These are phyloP conservation scores for Dissophora globulifera DNA, from an alignment of 192 early-diverging fungal genomes.

Conservation along the genomic window DNA sequence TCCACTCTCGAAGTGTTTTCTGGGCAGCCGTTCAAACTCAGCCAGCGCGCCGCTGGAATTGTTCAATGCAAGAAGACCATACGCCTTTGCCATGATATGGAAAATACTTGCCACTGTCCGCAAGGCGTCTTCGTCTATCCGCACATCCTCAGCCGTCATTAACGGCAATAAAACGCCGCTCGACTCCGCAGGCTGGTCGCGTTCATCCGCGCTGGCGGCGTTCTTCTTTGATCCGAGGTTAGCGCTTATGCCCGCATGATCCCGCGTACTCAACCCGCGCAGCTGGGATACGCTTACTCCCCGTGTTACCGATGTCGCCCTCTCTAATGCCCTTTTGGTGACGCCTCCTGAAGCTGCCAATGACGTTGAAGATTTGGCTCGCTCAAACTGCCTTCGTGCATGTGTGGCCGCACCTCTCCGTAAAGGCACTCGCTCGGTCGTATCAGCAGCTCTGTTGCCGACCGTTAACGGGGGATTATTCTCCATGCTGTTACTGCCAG, in stretches of 20 bases:
- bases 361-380: conserved; percentile 16
- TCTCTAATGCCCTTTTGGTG: conserved; percentile 17
- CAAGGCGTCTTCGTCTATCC: conserved; percentile 16
- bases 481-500: not conserved
- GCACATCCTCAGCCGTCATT: conserved; percentile 15
- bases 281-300: not conserved
- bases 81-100: conserved; percentile 22
- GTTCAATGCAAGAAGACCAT: conserved; percentile 36
- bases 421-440: conserved; percentile 16
- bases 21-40: conserved; percentile 32
- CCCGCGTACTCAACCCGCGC: not conserved
- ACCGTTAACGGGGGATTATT: not conserved
- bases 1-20: conserved; percentile 36
- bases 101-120: conserved; percentile 16
- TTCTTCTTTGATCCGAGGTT: conserved; percentile 2
- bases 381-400: conserved; percentile 1
- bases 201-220: not conserved
- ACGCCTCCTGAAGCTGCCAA: conserved; percentile 4
- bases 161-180: not conserved
- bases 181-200: too few species aligned
- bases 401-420: conserved; percentile 6
- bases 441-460: not conserved
- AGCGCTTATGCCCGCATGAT: not conserved
- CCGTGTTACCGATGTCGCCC: not conserved
- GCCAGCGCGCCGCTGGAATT: conserved; percentile 37